Evolutionary conservation across 1,139 yeast genomes (phyloP), one percentile per base, ranked within the genome.

Genomic region (Diutina sp.): DNA sequence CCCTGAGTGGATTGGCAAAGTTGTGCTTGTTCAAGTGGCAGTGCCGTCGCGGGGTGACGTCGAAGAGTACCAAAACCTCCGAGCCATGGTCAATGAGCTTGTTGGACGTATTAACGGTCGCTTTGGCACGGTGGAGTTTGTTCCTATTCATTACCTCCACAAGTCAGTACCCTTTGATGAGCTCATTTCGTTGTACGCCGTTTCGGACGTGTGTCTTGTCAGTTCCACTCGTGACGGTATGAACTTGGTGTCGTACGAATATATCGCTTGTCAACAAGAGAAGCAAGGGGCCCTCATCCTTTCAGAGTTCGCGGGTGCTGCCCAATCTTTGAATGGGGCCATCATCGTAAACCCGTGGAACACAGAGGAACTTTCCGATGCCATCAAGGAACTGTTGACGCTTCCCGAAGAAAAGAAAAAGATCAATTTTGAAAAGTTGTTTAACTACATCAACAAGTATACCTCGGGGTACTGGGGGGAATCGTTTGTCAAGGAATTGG

Each of bases 291-390:
- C 90, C 3, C 76, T 93, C 62, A 87, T 93, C 55, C 72, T 93
- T 60, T 85, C 95, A 54, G 99, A 93, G 70, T 93, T 93, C 72
- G 95, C 99, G 0, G 99, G 99, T 55, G 99, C 99, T n/a, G 98
- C 99, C 0, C 99, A 93, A 71, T 86, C 95, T 0, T 75, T 93
- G 61, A 93, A 93, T 66, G 99, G 99, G 30, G 90, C 97, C 1
- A 70, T 93, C 28, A 84, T 93, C 60, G 96, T 93, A 41, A 93
- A 93, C 66, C 99, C 99, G 3, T 93, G 99, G 99, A 93, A 91
- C 69, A 91, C 93, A 18, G 99, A 95, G 64, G 99, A 95, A 64
- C 72, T 93, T 66, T 83, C 96, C 45, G 87, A 82, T 55, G 87
- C 98, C 1, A 87, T 93, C 58, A 79, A 85, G 65, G 97, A 91